Conservation (phyloP, 306 rosid species). For the Fragaria vesca region DNA sequence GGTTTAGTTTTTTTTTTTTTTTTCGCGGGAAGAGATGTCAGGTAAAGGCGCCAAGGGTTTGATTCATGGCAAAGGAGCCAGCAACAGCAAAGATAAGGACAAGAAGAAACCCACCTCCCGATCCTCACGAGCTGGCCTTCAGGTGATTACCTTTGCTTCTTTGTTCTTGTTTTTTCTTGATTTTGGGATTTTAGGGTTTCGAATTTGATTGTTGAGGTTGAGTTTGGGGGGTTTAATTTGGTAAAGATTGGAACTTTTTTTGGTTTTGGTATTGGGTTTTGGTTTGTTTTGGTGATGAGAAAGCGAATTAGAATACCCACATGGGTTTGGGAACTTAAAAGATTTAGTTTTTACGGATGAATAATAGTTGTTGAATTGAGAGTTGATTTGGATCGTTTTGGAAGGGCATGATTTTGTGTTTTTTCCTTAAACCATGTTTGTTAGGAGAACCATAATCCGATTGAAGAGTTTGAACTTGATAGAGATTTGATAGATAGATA, state of each 20-base stretch:
- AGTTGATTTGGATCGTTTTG: not conserved
- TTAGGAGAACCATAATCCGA: not conserved
- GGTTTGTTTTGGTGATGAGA: not conserved
- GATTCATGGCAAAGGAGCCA: slow-evolving; percentile 50
- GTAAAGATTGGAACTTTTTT: not conserved
- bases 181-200: not conserved
- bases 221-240: not conserved
- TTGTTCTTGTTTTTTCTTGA: not conserved
- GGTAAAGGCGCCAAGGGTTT: slow-evolving; percentile 86
- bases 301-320: not conserved
- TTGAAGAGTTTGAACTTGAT: not conserved
- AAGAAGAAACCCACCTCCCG: slow-evolving; percentile 80
- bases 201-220: not conserved
- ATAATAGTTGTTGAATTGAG: too few species aligned
- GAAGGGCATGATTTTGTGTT: not conserved
- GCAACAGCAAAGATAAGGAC: slow-evolving; percentile 60
- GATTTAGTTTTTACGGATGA: not conserved
- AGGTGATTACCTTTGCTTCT: slow-evolving; percentile 28
- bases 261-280: not conserved
- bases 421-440: not conserved
- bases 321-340: too few species aligned
- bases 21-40: slow-evolving; percentile 64
- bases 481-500: not conserved
- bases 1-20: not conserved
- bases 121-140: slow-evolving; percentile 85